Base-by-base conservation (phyloP, 2,329 filamentous ascomycete genomes). In the Corynespora cassiicola region DNA sequence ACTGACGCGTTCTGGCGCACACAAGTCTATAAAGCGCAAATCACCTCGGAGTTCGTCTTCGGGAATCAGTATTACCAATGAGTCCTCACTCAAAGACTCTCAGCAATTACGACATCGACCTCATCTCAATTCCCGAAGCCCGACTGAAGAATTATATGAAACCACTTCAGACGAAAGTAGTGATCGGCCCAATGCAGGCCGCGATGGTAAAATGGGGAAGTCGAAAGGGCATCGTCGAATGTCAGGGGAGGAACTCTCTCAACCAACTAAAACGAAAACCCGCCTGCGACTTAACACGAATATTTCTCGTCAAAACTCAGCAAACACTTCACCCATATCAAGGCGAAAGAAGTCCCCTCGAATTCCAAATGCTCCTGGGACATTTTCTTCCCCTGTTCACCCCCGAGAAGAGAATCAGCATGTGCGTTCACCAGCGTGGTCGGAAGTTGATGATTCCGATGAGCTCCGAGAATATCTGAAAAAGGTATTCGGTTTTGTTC, bases 1-100 rank as follows among this genome's bases (percentile, higher is more conserved):
- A 16, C 52, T 61, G 5, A 54, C 49, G 26, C 50, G 58, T 6
- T 53, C 55, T 2, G 55, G 57, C 38, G 58, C 55, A 5, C 49
- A 47, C 7, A 63, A 59, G 26, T 63, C 59, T 12, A 23, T 57
- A 27, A 61, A 49, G 24, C 44, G 45, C 16, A 45, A 33, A 5
- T 52, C 45, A 7, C 42, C 36, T 7, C 28, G 36, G 4, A 34
- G 18, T 17, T 45, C 49, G 5, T 30, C 24, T 15, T 42, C 37
- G 14, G 31, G 25, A 7, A 27, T 35, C 7, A 18, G 25, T 19
- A 23, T 21, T 11, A 18, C 21, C 2, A 12, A 29, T 16, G 19
- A 24, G 7, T 14, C 4, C 8, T 10, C 12, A 2, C 15, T n/a
- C 10, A 12, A 16, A 10, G 10, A n/a, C 11, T 28, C 23, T 10